Evolutionary conservation across 139 green algal genomes (phyloP).

Genomic region (Asterochloris sp.): DNA sequence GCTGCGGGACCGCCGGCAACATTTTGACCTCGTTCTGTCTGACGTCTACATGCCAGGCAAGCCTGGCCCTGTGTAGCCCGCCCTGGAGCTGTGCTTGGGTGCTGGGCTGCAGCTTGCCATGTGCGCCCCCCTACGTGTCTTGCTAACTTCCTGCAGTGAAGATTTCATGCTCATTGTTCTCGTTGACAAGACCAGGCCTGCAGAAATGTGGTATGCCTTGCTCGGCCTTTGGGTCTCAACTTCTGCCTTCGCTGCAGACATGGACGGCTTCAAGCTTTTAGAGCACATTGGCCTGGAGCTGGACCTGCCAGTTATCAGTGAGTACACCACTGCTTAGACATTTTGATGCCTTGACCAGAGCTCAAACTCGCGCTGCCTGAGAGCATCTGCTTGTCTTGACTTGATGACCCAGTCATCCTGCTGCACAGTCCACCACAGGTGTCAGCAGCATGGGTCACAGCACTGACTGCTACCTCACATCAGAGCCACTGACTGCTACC

Average conservation of each 20-base stretch:
- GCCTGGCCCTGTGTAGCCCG: not conserved
- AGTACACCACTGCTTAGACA: slow-evolving; percentile 25
- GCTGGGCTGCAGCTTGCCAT: not conserved
- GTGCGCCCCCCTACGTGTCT: not conserved
- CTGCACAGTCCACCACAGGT: no score
- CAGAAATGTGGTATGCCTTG: not conserved
- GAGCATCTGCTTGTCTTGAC: not conserved
- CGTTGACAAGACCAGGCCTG: not conserved
- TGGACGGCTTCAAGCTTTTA: slow-evolving; percentile 96
- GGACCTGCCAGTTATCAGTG: slow-evolving; percentile 94
- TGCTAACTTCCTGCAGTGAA: not conserved
- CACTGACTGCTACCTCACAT: no score
- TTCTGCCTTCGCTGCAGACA: slow-evolving; percentile 57
- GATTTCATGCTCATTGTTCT: not conserved
- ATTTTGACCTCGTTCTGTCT: slow-evolving; percentile 92
- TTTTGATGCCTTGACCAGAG: not conserved
- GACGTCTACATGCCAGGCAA: slow-evolving; percentile 96
- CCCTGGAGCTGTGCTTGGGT: no score
- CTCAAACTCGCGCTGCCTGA: no score
- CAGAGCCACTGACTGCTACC: no score
- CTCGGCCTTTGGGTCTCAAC: not conserved
- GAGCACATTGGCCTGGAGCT: slow-evolving; percentile 90
- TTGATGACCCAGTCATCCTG: not conserved
- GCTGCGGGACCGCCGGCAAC: slow-evolving; percentile 50
- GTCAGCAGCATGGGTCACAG: no score